Evolutionary conservation across 208 protist genomes (phyloP).

Genomic region (Naegleria fowleri): DNA sequence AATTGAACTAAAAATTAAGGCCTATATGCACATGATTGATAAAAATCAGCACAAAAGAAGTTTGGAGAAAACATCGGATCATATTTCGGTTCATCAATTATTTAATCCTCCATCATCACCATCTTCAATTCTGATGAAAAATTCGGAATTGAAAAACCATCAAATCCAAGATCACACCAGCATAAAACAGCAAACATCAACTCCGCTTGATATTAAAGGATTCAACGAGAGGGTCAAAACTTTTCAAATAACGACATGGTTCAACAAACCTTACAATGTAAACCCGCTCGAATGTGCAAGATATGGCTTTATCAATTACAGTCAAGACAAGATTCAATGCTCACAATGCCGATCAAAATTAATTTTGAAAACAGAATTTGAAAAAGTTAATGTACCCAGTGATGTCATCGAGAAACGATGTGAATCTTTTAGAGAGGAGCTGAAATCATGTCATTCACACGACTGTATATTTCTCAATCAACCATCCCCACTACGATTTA

Average conservation of each 20-base stretch:
- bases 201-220: neutral
- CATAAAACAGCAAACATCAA: neutral
- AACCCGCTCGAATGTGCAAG: neutral
- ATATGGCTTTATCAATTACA: neutral
- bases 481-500: neutral
- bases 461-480: neutral
- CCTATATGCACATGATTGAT: too few relatives aligned
- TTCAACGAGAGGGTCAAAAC: neutral
- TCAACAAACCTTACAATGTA: neutral
- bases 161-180: neutral
- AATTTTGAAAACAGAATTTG: neutral
- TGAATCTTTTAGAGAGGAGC: neutral
- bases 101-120: too few relatives aligned
- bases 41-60: too few relatives aligned
- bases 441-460: neutral
- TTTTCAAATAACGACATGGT: neutral
- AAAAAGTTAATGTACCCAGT: neutral
- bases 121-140: too few relatives aligned
- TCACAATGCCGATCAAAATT: neutral
- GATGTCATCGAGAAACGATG: neutral
- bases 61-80: too few relatives aligned
- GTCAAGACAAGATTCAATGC: neutral
- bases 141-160: too few relatives aligned
- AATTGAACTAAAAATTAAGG: too few relatives aligned
- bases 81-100: too few relatives aligned